Base-by-base conservation (phyloP, 139 green algal species). In the Nannochloris sp. region DNA sequence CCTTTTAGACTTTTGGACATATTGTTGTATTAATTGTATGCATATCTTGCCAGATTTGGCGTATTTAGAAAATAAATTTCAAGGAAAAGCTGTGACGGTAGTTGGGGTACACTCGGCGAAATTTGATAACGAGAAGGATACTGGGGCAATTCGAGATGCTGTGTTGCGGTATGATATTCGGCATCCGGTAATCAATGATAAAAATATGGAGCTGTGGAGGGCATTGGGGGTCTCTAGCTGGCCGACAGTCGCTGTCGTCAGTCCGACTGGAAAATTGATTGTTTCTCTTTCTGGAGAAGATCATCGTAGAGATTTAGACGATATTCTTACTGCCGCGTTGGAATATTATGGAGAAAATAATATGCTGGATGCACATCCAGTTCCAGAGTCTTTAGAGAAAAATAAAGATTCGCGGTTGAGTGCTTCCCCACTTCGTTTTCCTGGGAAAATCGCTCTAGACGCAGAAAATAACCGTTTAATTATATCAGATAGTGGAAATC, bases 1-100 rank as follows among this genome's bases (percentile, higher is more conserved):
- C 51, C 35, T 92, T 54, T 81, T 95, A 30, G 87, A 92, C 71
- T 92, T 92, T 71, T 92, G 86, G 86, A 92, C 86, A 4, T 92
- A 88, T 65, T 95, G 86, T 84, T 92, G 86, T 82, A 92, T 92
- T 78, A 92, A 92, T 76, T 92, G 86, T 81, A 90, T 92, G 58
- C 87, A 92, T 61, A 70, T 95, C 14, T 73, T 95, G 63, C 86
- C 86, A 3, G 86, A 95, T 59, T 74, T 92, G 24, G 76, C 75
- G 3, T 70, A 60, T 33, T 65, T 92, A 32, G 87, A 95, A 65
- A 23, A 27, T n/a, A 83, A 86, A 59, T 92, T 84, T 56, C 44
- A 55, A 23, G 75, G 66, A 32, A 32, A 76, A 9, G 78, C 86
- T 4, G 67, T 92, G 47, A 58, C 73, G 9, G 84, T 92, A 54